Evolutionary conservation across 2,329 filamentous ascomycete species (phyloP).

Genomic region (Albophoma yamanashiensis): DNA sequence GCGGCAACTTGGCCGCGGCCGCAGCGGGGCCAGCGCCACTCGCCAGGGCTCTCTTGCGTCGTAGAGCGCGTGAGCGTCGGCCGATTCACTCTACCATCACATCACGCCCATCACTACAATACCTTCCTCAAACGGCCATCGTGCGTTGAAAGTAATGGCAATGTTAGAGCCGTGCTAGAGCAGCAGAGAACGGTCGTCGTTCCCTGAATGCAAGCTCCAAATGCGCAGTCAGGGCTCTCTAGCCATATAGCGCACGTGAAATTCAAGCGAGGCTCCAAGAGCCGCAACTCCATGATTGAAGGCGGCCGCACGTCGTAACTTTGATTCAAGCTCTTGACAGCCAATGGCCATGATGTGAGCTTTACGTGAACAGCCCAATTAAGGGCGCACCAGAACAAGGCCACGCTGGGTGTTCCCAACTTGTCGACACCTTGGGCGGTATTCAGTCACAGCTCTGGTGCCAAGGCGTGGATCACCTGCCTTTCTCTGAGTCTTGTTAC

Average conservation of each 20-base stretch:
- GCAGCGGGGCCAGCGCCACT: background rate
- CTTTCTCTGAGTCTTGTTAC: background rate
- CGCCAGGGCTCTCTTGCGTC: too few relatives aligned
- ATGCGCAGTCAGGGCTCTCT: background rate
- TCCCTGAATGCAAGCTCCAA: background rate
- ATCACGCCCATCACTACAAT: background rate
- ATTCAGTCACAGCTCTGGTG: too few relatives aligned
- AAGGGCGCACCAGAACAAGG: background rate
- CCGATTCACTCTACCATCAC: too few relatives aligned
- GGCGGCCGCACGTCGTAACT: background rate
- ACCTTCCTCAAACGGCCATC: background rate
- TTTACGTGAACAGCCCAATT: background rate
- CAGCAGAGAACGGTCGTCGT: background rate
- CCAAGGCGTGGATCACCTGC: background rate
- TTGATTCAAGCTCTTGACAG: background rate
- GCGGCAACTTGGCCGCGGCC: background rate
- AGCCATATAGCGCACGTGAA: background rate
- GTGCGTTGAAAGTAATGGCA: too few relatives aligned
- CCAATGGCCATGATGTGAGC: background rate
- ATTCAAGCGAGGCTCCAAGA: background rate
- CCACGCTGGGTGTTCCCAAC: too few relatives aligned
- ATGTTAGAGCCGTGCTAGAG: background rate
- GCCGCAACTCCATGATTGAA: background rate
- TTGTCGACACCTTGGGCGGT: too few relatives aligned
- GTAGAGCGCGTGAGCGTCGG: too few relatives aligned